Conservation (phyloP, 306 rosid genomes). For the Glycine latifolia region DNA sequence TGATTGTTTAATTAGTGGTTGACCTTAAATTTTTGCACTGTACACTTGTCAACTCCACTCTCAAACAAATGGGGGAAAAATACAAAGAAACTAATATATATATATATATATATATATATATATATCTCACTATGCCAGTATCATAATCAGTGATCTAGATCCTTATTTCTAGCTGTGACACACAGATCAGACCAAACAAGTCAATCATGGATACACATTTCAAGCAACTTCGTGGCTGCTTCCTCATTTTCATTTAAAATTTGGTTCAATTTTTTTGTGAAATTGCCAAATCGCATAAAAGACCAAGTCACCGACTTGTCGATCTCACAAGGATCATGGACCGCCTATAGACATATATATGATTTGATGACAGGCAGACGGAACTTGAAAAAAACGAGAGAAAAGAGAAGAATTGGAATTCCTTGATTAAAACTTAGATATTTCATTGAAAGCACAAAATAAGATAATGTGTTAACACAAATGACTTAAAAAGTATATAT, state of each 20-base stretch:
- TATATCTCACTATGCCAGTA: slow-evolving; percentile 12
- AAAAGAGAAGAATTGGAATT: background rate
- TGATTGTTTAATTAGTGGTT: slow-evolving; percentile 7
- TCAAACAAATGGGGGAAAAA: slow-evolving; percentile 19
- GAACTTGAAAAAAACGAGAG: background rate
- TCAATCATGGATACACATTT: slow-evolving; percentile 27
- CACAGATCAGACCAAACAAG: slow-evolving; percentile 43
- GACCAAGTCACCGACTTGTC: slow-evolving; percentile 60
- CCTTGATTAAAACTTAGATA: background rate
- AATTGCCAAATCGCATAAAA: slow-evolving; percentile 31
- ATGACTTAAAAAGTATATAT: too few relatives aligned
- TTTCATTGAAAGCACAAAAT: background rate
- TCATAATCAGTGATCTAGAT: slow-evolving; percentile 39
- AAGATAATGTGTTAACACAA: background rate
- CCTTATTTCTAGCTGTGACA: slow-evolving; percentile 43
- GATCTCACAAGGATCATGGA: slow-evolving; percentile 48
- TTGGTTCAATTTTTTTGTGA: background rate
- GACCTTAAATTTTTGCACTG: slow-evolving; percentile 36
- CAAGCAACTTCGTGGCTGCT: slow-evolving; percentile 42
- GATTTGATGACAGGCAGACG: slow-evolving; percentile 25
- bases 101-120: background rate
- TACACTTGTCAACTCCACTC: slow-evolving; percentile 44
- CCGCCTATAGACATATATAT: slow-evolving; percentile 37
- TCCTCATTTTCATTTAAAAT: slow-evolving; percentile 11
- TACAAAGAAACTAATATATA: background rate